These are phyloP conservation scores for Irpex lacteus DNA, from an alignment of 1,284 basidiomycete genomes.

Conservation along the genomic window DNA sequence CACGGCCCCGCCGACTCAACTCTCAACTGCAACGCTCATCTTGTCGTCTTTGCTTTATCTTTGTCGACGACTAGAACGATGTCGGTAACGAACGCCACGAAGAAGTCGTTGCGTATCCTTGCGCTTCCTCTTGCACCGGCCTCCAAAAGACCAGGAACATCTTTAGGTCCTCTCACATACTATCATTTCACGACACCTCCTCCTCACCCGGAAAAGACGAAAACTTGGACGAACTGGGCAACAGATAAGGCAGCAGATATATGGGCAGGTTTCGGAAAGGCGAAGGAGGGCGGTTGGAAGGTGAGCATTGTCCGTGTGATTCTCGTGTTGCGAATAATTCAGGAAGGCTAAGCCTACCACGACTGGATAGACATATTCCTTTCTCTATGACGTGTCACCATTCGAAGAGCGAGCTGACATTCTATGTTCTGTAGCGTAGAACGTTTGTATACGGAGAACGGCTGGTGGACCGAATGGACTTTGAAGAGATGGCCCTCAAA, in stretches of 20 bases:
- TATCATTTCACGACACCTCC: constrained; percentile 44
- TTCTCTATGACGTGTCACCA: background rate
- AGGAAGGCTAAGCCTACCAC: background rate
- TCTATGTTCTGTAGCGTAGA: constrained; percentile 40
- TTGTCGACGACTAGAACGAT: constrained; percentile 17
- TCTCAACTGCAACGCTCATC: background rate
- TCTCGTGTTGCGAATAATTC: background rate
- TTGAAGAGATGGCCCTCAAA: constrained; percentile 73
- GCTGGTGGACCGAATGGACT: constrained; percentile 66
- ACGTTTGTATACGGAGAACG: constrained; percentile 63
- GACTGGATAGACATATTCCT: background rate
- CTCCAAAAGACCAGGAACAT: constrained; percentile 16
- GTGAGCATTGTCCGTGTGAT: constrained; percentile 32
- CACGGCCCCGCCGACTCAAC: background rate
- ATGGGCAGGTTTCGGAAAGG: constrained; percentile 68
- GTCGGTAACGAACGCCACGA: constrained; percentile 24
- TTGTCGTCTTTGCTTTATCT: constrained; percentile 1
- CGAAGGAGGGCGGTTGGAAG: constrained; percentile 64
- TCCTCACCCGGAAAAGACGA: constrained; percentile 19
- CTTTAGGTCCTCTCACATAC: constrained; percentile 35
- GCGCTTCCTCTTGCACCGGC: constrained; percentile 40
- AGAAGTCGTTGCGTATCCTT: constrained; percentile 42
- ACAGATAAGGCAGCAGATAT: constrained; percentile 47
- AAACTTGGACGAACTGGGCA: constrained; percentile 36
- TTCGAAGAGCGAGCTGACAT: background rate